Evolutionary conservation across 163 green algal species (phyloP), one percentile per base, ranked within the genome.

Genomic region (Chlamydomonas reinhardtii): DNA sequence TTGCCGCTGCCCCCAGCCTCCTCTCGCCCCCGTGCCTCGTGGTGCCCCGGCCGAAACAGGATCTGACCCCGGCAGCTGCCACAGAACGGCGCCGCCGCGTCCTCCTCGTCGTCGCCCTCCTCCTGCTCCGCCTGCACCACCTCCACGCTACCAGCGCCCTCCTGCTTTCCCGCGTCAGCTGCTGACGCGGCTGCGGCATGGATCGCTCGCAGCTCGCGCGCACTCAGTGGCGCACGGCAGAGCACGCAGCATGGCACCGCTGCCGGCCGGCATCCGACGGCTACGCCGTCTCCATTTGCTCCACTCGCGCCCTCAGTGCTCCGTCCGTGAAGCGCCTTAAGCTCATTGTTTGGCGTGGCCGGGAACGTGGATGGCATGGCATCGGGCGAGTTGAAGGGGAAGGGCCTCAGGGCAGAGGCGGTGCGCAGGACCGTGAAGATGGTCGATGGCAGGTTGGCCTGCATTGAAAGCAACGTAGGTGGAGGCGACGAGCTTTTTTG

Each of bases 401-500:
- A 96, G 0, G 92, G 83, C 85, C 91, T 65, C 56, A 96, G 88
- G 32, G 93, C 92, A 22, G 78, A 66, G 27, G 91, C 91, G 54
- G 92, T 95, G 27, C 89, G 76, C 39, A 95, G 37, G 52, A 96
- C 88, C 2, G 90, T 94, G 83, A 91, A 94, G n/a, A 94, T 74
- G 2, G 89, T 92, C 35, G 91, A 93, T 4, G 94, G 91, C 78
- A 95, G 73, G 62, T 68, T 92, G 61, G 81, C 76, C 85, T 95
- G 90, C 61, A 11, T 56, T 56, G 48, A 22, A 17, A 56, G 1
- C 48, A 56, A 19, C 17, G 12, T 19, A 20, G 6, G 31, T 19
- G 20, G 20, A 66, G 61, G 19, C 11, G 4, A 31, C 24, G n/a
- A n/a, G n/a, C n/a, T n/a, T n/a, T n/a, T n/a, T n/a, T n/a, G n/a